phyloP scores from a whole-genome alignment of 257 asterid genomes.

The Lycium barbarum region DNA sequence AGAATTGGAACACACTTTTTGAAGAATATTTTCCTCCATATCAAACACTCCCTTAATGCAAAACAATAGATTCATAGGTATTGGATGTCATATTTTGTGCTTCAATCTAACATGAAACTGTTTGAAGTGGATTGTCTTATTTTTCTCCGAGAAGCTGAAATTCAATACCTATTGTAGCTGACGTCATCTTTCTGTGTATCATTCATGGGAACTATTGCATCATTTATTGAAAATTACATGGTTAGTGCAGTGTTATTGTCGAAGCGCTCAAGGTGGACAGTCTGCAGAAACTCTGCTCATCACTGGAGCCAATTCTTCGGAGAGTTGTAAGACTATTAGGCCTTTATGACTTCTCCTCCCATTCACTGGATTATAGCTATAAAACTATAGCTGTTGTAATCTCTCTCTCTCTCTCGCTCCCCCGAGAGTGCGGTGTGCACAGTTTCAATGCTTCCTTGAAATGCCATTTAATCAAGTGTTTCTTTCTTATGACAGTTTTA shows the following conservation, averaged over 20 bases:
- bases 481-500: not conserved
- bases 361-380: not conserved
- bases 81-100: constrained; percentile 14
- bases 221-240: constrained; percentile 32
- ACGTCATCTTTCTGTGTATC: constrained; percentile 15
- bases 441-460: not conserved
- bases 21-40: no score
- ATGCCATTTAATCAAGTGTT: not conserved
- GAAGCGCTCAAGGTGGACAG: constrained; percentile 96
- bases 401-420: not conserved
- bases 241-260: constrained; percentile 85
- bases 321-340: constrained; percentile 78
- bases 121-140: not conserved
- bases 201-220: not conserved
- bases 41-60: not conserved
- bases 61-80: not conserved
- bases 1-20: no score
- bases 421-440: not conserved
- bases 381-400: not conserved
- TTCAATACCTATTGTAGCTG: not conserved
- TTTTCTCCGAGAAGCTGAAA: not conserved
- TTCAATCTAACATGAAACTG: not conserved
- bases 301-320: constrained; percentile 93
- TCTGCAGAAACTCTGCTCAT: constrained; percentile 94
- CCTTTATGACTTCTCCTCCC: not conserved